These are phyloP conservation scores for Myotisia sp. DNA, from an alignment of 2,329 filamentous ascomycete species.

Conservation along the genomic window DNA sequence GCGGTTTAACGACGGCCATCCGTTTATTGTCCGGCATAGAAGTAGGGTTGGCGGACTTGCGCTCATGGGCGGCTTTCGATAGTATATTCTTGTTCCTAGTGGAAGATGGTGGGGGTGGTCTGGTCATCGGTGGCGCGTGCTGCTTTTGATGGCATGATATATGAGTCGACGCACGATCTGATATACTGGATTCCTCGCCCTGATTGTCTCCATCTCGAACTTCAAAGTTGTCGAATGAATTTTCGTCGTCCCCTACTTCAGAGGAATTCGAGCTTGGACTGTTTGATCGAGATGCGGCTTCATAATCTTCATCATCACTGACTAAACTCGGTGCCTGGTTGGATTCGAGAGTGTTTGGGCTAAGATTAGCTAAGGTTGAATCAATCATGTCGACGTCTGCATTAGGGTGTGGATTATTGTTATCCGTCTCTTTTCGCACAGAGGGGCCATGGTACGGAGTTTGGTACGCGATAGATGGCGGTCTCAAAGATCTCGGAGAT, in stretches of 20 bases:
- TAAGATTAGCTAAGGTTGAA: constrained; percentile 40
- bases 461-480: constrained; percentile 15
- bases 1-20: too few species aligned
- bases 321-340: constrained; percentile 68
- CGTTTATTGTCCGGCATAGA: too few species aligned
- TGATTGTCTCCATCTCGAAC: constrained; percentile 33
- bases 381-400: constrained; percentile 38
- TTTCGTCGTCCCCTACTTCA: constrained; percentile 41
- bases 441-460: constrained; percentile 3
- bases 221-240: constrained; percentile 31
- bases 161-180: constrained; percentile 18
- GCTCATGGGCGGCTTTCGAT: constrained; percentile 16
- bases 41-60: too few species aligned
- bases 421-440: too few species aligned
- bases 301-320: constrained; percentile 67
- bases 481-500: constrained; percentile 18
- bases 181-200: constrained; percentile 17
- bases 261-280: constrained; percentile 39
- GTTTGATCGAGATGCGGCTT: constrained; percentile 50
- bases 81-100: constrained; percentile 18
- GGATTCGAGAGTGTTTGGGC: constrained; percentile 54
- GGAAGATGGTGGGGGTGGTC: constrained; percentile 18
- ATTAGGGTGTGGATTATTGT: too few species aligned
- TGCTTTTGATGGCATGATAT: constrained; percentile 23
- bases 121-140: constrained; percentile 18